Base-by-base conservation (phyloP, 2,329 filamentous ascomycete species). In the Aureobasidium lini region DNA sequence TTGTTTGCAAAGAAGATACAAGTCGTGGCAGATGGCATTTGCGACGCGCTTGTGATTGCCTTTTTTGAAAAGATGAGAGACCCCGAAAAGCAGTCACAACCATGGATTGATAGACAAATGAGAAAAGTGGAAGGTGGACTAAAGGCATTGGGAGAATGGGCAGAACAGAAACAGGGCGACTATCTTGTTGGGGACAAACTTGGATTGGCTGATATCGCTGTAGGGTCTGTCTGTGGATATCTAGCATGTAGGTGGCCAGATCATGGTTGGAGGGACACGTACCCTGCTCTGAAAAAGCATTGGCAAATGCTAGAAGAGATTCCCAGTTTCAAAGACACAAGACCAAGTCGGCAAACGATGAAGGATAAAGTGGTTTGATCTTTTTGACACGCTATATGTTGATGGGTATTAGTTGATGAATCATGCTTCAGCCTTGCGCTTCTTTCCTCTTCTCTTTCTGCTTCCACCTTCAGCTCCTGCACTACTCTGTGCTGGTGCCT, bases 251-350 rank as follows among this genome's bases (percentile, higher is more conserved):
- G 71, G 15, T 71, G 66, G 64, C 68, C 66, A 5, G 69, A 71
- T 18, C 66, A 71, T 61, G 44, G 60, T 7, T 74, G 72, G 73
- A 65, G 65, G 61, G 59, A 61, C n/a, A 61, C 68, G 44, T 69
- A 73, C 63, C 70, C 72, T 8, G 61, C 64, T 10, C 54, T 74
- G 64, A 76, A 61, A 74, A 76, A 63, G 72, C 79, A 63, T 75
- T 79, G 73, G 75, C 75, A 64, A 68, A 73, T 68, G 66, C 56
- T 74, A 53, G 71, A 79, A 61, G 73, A 73, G 28, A 70, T 76
- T 0, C 73, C 77, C 63, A 75, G 75, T 52, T 74, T 74, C 54
- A 65, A 64, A 16, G 62, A 63, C 6, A 74, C 70, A 4, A 62
- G 64, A 34, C 72, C 72, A 1, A 63, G 54, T 28, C 64, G 68